phyloP scores from a whole-genome alignment of 129 eudicot species.

The Sambucus nigra region DNA sequence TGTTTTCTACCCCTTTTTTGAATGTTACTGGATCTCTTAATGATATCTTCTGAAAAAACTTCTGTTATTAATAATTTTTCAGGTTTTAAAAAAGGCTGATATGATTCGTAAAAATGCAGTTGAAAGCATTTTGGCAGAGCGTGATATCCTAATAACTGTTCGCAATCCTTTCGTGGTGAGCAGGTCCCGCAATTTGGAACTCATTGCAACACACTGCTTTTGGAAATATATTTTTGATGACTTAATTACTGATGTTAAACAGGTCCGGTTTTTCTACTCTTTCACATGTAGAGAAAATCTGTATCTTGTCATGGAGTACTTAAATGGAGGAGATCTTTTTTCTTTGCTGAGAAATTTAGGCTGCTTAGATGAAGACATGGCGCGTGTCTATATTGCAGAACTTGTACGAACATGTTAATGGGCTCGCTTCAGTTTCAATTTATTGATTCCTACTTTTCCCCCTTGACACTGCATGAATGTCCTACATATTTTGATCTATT shows the following conservation, averaged over 20 bases:
- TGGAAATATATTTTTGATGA: conserved; percentile 17
- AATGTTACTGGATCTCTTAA: not conserved
- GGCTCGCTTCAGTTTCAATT: not conserved
- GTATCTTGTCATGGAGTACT: conserved; percentile 92
- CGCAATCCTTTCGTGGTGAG: conserved; percentile 99
- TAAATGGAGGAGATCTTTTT: conserved; percentile 96
- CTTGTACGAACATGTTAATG: conserved; percentile 43
- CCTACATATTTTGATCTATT: conserved; percentile 12
- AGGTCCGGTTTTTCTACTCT: conserved; percentile 97
- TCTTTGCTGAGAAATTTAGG: conserved; percentile 86
- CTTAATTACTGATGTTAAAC: conserved; percentile 29
- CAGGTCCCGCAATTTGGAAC: conserved; percentile 2
- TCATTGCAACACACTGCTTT: conserved; percentile 1
- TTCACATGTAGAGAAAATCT: conserved; percentile 98
- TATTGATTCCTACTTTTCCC: not conserved
- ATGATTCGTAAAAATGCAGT: conserved; percentile 98
- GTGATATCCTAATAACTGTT: conserved; percentile 84
- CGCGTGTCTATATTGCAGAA: conserved; percentile 89
- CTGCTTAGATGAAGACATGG: conserved; percentile 96
- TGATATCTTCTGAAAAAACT: conserved; percentile 14
- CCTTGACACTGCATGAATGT: not conserved
- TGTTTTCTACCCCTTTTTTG: too few species aligned
- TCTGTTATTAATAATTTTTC: conserved; percentile 20
- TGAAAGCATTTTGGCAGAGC: conserved; percentile 93
- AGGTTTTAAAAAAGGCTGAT: conserved; percentile 96